These are phyloP conservation scores for Puccinia polysora DNA, from an alignment of 1,284 basidiomycete genomes.

Conservation along the genomic window DNA sequence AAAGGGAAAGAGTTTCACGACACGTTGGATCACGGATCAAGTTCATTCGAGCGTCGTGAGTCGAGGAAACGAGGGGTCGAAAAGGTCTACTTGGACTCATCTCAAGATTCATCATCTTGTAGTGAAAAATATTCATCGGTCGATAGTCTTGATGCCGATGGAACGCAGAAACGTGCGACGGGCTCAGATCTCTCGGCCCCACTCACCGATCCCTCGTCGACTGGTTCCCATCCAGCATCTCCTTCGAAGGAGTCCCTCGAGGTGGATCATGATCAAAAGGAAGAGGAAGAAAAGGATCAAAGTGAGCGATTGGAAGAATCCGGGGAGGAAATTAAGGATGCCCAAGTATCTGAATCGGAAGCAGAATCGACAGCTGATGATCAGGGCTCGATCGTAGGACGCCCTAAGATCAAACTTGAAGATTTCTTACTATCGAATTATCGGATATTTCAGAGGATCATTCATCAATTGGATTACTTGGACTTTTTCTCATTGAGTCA, in stretches of 20 bases:
- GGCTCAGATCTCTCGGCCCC: conserved; percentile 3
- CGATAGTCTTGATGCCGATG: neutral
- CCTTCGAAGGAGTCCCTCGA: neutral
- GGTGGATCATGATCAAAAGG: neutral
- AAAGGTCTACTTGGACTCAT: conserved; percentile 34
- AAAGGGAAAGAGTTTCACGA: no score
- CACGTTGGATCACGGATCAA: no score
- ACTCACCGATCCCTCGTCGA: conserved; percentile 25
- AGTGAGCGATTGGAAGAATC: neutral
- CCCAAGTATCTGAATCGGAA: neutral
- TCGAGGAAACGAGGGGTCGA: conserved; percentile 24
- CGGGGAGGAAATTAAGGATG: neutral
- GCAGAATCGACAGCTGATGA: conserved; percentile 4
- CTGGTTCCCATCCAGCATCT: conserved; percentile 15
- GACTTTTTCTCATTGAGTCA: conserved; percentile 41
- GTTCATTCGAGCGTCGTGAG: neutral
- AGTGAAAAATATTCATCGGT: conserved; percentile 22
- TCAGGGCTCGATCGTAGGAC: neutral
- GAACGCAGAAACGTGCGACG: neutral
- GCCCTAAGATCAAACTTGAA: conserved; percentile 21
- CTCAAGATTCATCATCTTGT: conserved; percentile 28
- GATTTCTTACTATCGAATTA: conserved; percentile 2
- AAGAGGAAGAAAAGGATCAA: neutral
- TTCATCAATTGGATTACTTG: conserved; percentile 38
- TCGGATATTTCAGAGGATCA: conserved; percentile 21